A percentile compares a stretch with the other conserved stretches of the same genome.
phyloP scores from a whole-genome alignment of 768 basidiomycete genomes.

The Erythrobasidium yunnanense region DNA sequence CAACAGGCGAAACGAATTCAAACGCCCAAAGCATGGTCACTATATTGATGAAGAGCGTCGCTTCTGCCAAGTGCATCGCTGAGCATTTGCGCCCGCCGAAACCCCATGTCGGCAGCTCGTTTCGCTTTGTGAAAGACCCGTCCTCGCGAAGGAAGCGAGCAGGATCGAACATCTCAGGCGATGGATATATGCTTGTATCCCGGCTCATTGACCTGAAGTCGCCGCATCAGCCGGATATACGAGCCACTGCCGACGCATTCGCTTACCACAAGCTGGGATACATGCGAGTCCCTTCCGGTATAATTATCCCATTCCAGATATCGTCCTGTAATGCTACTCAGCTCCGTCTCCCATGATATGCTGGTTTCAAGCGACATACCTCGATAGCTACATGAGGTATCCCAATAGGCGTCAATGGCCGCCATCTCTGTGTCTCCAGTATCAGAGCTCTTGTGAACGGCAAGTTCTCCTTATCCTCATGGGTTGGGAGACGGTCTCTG shows the following conservation, averaged over 20 bases:
- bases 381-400: background rate
- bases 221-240: background rate
- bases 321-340: background rate
- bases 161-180: conserved; percentile 31
- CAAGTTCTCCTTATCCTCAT: conserved; percentile 32
- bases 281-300: conserved; percentile 13
- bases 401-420: conserved; percentile 27
- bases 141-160: conserved; percentile 27
- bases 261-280: conserved; percentile 21
- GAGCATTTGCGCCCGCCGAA: conserved; percentile 23
- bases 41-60: conserved; percentile 33
- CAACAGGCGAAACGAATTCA: conserved; percentile 19
- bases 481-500: conserved; percentile 32
- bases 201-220: conserved; percentile 10
- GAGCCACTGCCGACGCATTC: background rate
- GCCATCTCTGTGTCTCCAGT: conserved; percentile 34
- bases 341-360: background rate
- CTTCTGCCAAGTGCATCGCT: conserved; percentile 28
- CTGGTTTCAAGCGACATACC: background rate
- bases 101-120: conserved; percentile 28
- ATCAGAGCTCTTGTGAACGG: conserved; percentile 31
- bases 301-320: background rate
- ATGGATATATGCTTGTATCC: conserved; percentile 30
- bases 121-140: conserved; percentile 24
- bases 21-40: conserved; percentile 27